Conservation (phyloP, 352 stramenopile species). For the Phytophthora melonis region DNA sequence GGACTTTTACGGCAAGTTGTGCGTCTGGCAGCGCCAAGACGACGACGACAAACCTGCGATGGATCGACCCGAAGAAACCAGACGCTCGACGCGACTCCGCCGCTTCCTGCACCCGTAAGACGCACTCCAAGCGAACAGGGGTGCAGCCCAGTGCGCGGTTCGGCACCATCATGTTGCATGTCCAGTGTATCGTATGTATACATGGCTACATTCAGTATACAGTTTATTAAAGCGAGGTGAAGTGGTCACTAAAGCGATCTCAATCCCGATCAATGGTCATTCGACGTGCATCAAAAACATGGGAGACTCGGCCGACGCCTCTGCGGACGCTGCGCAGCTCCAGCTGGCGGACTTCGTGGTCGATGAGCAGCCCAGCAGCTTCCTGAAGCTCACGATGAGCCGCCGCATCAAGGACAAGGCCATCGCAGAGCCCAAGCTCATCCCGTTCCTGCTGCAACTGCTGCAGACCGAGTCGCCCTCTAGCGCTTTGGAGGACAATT, state of each 20-base stretch:
- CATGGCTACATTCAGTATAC: slow-evolving; percentile 21
- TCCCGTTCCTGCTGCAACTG: slow-evolving; percentile 54
- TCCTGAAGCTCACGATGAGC: slow-evolving; percentile 80
- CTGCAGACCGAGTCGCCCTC: slow-evolving; percentile 11
- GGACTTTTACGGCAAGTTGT: slow-evolving; percentile 89
- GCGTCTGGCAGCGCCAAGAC: slow-evolving; percentile 79
- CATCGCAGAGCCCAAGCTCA: slow-evolving; percentile 58
- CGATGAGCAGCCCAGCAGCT: slow-evolving; percentile 59
- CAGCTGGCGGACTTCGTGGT: slow-evolving; percentile 58
- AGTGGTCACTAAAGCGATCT: slow-evolving; percentile 9
- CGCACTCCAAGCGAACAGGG: too few species aligned
- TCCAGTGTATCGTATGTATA: slow-evolving; percentile 14
- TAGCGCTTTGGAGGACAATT: slow-evolving; percentile 2
- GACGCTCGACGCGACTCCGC: background rate
- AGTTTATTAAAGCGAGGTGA: too few species aligned
- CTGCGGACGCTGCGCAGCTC: slow-evolving; percentile 8
- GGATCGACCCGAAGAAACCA: background rate
- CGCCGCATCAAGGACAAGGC: slow-evolving; percentile 66
- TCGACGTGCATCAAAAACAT: slow-evolving; percentile 11
- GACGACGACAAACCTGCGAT: slow-evolving; percentile 14
- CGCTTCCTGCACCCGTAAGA: slow-evolving; percentile 4
- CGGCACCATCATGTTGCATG: background rate
- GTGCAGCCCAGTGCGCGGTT: background rate
- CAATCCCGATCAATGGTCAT: slow-evolving; percentile 11
- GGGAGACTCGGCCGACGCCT: background rate